phyloP scores from a whole-genome alignment of 1,284 basidiomycete species.

The Cronartium quercuum region DNA sequence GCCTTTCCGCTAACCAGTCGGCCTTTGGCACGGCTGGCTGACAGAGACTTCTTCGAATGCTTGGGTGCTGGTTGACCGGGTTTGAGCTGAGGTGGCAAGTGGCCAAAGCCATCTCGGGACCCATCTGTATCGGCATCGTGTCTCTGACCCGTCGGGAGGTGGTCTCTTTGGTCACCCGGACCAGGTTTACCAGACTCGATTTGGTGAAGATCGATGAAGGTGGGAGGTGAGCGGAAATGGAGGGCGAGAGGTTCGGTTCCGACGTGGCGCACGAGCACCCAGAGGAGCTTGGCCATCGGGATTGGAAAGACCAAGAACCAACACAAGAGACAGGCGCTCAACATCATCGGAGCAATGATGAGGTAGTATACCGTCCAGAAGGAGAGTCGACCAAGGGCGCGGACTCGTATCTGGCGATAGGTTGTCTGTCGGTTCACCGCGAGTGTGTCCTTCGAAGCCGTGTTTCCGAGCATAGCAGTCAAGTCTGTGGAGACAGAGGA shows the following conservation, averaged over 20 bases:
- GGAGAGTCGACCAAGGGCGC: constrained; percentile 55
- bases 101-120: constrained; percentile 52
- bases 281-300: constrained; percentile 95
- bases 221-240: constrained; percentile 80
- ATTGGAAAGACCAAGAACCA: constrained; percentile 91
- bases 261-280: constrained; percentile 82
- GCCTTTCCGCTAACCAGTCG: constrained; percentile 52
- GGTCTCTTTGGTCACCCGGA: constrained; percentile 46
- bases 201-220: constrained; percentile 50
- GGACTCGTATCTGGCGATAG: constrained; percentile 45
- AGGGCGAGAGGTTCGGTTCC: constrained; percentile 73
- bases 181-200: constrained; percentile 46
- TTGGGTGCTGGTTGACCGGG: constrained; percentile 66
- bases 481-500: constrained; percentile 30
- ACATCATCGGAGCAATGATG: constrained; percentile 81
- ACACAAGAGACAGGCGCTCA: constrained; percentile 76
- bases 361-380: constrained; percentile 73
- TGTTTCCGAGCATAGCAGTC: constrained; percentile 40
- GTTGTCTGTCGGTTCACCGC: constrained; percentile 42
- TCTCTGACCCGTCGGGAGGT: constrained; percentile 37
- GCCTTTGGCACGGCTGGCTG: constrained; percentile 56
- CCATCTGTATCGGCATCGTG: constrained; percentile 43
- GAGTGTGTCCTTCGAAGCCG: constrained; percentile 42
- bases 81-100: constrained; percentile 58
- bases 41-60: constrained; percentile 52